Evolutionary conservation across 768 basidiomycete genomes (phyloP).

Genomic region (Pulveroboletus frians): DNA sequence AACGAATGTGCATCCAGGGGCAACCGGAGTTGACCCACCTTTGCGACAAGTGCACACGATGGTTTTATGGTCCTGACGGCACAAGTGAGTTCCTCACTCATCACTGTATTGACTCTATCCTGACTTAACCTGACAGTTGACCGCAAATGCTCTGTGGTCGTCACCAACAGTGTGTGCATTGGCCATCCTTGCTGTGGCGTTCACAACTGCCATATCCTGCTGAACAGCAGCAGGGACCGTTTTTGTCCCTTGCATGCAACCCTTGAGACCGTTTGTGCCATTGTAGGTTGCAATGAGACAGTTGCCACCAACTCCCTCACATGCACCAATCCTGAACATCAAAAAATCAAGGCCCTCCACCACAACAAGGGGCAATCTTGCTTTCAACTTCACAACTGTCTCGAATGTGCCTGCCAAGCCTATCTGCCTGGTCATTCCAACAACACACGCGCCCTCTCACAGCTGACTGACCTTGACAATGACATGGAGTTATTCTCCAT

Average conservation of each 20-base stretch:
- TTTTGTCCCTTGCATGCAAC: not conserved
- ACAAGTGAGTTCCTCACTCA: not conserved
- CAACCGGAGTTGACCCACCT: not conserved
- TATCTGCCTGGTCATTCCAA: not conserved
- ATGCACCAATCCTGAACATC: not conserved
- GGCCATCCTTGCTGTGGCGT: too few species aligned
- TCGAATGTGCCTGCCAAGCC: not conserved
- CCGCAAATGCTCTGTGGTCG: not conserved
- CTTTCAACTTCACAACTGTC: not conserved
- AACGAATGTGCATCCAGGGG: not conserved
- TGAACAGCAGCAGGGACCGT: not conserved
- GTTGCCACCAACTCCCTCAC: not conserved
- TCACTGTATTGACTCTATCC: not conserved
- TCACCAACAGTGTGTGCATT: not conserved
- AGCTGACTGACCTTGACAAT: too few species aligned
- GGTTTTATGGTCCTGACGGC: not conserved
- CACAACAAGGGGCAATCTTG: not conserved
- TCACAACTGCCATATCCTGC: not conserved
- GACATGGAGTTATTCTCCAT: too few species aligned
- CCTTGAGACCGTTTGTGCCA: not conserved
- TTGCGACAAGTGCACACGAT: not conserved
- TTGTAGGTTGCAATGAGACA: not conserved
- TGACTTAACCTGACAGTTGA: not conserved
- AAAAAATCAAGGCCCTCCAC: not conserved
- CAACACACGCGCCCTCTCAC: too few species aligned